Conservation (phyloP, 2,329 filamentous ascomycete species). For the Pezizomycotina sp. region DNA sequence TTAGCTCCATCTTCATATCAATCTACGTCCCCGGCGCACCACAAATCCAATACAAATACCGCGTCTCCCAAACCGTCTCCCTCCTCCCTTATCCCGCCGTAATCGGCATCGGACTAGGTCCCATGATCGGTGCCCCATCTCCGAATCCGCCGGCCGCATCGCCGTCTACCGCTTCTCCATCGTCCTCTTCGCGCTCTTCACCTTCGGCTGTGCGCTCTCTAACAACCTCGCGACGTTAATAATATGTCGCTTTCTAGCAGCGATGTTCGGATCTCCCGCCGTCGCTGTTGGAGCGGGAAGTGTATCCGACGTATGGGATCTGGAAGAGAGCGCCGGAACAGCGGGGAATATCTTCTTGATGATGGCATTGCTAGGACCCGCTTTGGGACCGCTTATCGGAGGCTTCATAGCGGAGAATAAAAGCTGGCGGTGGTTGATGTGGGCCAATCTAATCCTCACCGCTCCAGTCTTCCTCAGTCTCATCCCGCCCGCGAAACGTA, state of each 20-base stretch:
- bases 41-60: no score
- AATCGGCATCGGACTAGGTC: conserved; percentile 65
- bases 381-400: conserved; percentile 50
- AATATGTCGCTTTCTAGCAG: conserved; percentile 56
- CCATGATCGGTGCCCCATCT: conserved; percentile 63
- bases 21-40: no score
- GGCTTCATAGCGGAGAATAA: conserved; percentile 54
- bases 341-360: conserved; percentile 43
- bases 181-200: conserved; percentile 55
- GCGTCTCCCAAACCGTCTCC: conserved; percentile 54
- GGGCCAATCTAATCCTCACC: conserved; percentile 65
- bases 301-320: conserved; percentile 66
- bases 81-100: conserved; percentile 59
- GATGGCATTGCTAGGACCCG: conserved; percentile 56
- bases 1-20: no score
- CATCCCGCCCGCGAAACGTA: conserved; percentile 83
- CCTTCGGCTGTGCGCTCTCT: conserved; percentile 62
- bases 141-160: conserved; percentile 55
- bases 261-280: conserved; percentile 70
- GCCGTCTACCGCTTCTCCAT: conserved; percentile 56
- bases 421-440: conserved; percentile 75
- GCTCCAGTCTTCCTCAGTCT: conserved; percentile 57
- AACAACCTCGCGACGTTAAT: conserved; percentile 62
- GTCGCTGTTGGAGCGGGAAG: conserved; percentile 67
- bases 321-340: conserved; percentile 67